Percentiles rank a stretch among this genome's conserved stretches.
Conservation (phyloP, 1,284 basidiomycete species). For the Rhodofomes roseus region DNA sequence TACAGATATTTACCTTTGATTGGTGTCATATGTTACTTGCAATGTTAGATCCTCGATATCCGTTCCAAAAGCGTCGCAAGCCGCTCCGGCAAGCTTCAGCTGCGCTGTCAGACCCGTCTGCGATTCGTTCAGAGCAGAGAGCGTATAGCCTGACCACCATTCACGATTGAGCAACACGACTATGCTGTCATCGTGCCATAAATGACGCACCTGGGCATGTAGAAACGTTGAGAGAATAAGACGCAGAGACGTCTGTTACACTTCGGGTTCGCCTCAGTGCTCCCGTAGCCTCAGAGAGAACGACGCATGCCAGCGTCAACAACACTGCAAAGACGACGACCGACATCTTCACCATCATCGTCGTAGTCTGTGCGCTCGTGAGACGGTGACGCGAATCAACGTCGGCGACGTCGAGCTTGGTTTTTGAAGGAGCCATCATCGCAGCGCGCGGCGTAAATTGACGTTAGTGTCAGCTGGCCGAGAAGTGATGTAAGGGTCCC, state of each 20-base stretch:
- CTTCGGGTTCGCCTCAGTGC: not conserved
- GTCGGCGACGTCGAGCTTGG: not conserved
- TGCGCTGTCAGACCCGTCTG: constrained; percentile 51
- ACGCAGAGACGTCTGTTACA: not conserved
- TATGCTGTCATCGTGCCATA: not conserved
- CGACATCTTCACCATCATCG: not conserved
- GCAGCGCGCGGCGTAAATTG: too few species aligned
- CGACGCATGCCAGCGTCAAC: not conserved
- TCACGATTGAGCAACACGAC: not conserved
- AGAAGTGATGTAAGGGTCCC: not conserved
- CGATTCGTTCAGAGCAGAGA: constrained; percentile 43
- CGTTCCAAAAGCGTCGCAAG: constrained; percentile 71
- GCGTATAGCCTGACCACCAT: constrained; percentile 43
- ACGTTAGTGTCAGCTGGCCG: not conserved
- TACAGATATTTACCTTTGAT: constrained; percentile 48
- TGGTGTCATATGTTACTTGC: constrained; percentile 62
- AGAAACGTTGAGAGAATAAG: constrained; percentile 2
- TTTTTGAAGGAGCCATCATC: not conserved
- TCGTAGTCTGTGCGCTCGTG: not conserved
- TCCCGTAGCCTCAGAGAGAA: not conserved
- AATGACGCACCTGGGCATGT: constrained; percentile 2
- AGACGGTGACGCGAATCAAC: not conserved
- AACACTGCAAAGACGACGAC: not conserved
- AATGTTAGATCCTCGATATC: constrained; percentile 65
- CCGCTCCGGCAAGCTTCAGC: constrained; percentile 51